Percentiles rank a stretch among this genome's conserved stretches.
phyloP scores from a whole-genome alignment of 2,329 filamentous ascomycete species.

The Penicillium corylophilum region DNA sequence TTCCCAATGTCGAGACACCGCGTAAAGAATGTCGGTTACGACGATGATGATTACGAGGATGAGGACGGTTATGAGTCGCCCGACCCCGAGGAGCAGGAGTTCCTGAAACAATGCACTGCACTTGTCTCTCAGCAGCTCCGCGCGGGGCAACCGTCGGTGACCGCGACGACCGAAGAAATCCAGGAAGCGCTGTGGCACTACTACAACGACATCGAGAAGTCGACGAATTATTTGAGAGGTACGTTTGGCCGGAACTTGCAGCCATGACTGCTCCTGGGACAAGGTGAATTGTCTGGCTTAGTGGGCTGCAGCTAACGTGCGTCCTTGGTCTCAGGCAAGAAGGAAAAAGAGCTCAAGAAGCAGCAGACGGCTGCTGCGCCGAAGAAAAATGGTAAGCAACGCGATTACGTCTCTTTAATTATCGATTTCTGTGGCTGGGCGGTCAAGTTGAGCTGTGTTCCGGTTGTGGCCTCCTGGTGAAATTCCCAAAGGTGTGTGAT shows the following conservation, averaged over 20 bases:
- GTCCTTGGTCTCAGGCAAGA: constrained; percentile 28
- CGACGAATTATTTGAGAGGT: constrained; percentile 75
- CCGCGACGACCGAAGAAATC: constrained; percentile 68
- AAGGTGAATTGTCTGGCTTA: neutral
- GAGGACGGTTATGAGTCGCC: constrained; percentile 43
- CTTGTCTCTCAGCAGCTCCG: constrained; percentile 68
- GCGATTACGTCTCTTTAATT: constrained; percentile 5
- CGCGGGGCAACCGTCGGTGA: constrained; percentile 56
- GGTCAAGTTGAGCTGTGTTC: neutral
- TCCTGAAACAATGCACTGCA: constrained; percentile 65
- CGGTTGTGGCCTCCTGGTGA: neutral
- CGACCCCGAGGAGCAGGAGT: constrained; percentile 48
- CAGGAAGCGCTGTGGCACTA: constrained; percentile 93
- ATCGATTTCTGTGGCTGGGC: constrained; percentile 31
- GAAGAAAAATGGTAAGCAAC: constrained; percentile 31
- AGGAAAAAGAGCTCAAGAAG: constrained; percentile 38
- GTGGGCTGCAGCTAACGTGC: constrained; percentile 2
- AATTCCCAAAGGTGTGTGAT: neutral
- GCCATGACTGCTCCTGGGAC: neutral
- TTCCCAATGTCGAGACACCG: constrained; percentile 46
- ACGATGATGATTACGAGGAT: constrained; percentile 41
- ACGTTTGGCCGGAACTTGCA: constrained; percentile 29
- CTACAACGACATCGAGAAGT: constrained; percentile 88
- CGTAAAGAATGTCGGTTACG: constrained; percentile 45
- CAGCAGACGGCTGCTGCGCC: constrained; percentile 25